phyloP scores from a whole-genome alignment of 1,139 yeast genomes.

The Suzukiozyma palmioleophila region DNA sequence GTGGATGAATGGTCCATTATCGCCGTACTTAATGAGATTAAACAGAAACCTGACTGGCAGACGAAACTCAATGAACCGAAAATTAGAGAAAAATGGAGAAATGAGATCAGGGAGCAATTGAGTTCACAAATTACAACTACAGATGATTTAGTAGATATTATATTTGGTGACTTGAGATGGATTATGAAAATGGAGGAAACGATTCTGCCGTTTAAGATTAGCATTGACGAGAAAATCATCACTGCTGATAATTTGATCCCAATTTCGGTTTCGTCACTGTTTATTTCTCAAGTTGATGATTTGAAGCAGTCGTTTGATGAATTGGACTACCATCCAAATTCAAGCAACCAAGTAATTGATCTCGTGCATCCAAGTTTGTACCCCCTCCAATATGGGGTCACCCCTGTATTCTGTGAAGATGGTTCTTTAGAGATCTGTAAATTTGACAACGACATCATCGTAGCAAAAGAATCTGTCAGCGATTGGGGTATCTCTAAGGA shows the following conservation, averaged over 20 bases:
- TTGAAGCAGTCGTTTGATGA: conserved; percentile 13
- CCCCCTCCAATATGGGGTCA: conserved; percentile 31
- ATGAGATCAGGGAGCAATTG: conserved; percentile 20
- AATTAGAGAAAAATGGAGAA: conserved; percentile 28
- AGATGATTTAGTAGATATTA: conserved; percentile 20
- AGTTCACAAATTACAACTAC: conserved; percentile 10
- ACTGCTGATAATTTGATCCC: conserved; percentile 13
- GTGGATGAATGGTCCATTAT: conserved; percentile 23
- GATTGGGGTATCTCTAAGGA: conserved; percentile 18
- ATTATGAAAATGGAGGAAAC: conserved; percentile 9
- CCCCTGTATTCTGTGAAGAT: conserved; percentile 17
- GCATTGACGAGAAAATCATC: conserved; percentile 18
- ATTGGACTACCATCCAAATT: conserved; percentile 36
- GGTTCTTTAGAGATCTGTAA: conserved; percentile 8
- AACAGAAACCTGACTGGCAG: conserved; percentile 31
- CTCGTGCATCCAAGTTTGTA: conserved; percentile 42
- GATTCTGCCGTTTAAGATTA: conserved; percentile 10
- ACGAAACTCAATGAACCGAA: conserved; percentile 22
- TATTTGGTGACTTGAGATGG: conserved; percentile 27
- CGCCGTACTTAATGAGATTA: conserved; percentile 19
- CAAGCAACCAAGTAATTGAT: conserved; percentile 33
- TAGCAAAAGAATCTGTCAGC: conserved; percentile 15
- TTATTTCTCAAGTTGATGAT: conserved; percentile 10
- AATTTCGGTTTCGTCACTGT: conserved; percentile 7
- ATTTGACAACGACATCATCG: conserved; percentile 10